These are phyloP conservation scores for Clitopilus hobsonii DNA, from an alignment of 768 basidiomycete species.

Conservation along the genomic window DNA sequence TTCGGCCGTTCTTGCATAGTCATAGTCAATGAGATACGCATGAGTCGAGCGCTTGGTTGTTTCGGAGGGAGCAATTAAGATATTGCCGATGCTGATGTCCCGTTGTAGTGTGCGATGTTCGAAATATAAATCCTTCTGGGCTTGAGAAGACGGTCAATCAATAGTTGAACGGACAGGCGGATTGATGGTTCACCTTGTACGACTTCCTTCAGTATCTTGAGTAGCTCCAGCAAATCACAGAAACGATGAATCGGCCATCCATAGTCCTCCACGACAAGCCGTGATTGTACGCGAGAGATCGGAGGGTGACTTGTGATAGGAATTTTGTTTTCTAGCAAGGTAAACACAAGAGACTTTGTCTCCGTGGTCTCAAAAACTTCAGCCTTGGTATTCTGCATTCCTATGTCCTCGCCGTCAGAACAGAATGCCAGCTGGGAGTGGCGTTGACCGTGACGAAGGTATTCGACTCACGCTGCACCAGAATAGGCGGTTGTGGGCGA, in stretches of 20 bases:
- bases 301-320: background rate
- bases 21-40: conserved; percentile 3
- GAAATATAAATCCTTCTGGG: background rate
- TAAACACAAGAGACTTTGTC: background rate
- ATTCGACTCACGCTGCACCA: too few relatives aligned
- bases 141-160: background rate
- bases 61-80: background rate
- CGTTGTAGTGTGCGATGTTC: background rate
- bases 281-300: background rate
- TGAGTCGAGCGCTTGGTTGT: background rate
- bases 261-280: background rate
- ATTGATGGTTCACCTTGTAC: background rate
- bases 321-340: background rate
- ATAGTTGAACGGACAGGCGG: background rate
- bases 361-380: background rate
- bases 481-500: too few relatives aligned
- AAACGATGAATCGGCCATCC: background rate
- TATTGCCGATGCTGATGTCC: conserved; percentile 1
- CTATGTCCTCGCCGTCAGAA: background rate
- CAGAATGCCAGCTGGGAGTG: background rate
- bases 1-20: background rate
- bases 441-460: background rate
- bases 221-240: background rate
- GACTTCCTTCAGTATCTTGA: background rate
- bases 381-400: background rate